A percentile compares a stretch with the other conserved stretches of the same genome.
phyloP scores from a whole-genome alignment of 2,329 filamentous ascomycete species.

The Teratosphaeria pseudoeucalypti region DNA sequence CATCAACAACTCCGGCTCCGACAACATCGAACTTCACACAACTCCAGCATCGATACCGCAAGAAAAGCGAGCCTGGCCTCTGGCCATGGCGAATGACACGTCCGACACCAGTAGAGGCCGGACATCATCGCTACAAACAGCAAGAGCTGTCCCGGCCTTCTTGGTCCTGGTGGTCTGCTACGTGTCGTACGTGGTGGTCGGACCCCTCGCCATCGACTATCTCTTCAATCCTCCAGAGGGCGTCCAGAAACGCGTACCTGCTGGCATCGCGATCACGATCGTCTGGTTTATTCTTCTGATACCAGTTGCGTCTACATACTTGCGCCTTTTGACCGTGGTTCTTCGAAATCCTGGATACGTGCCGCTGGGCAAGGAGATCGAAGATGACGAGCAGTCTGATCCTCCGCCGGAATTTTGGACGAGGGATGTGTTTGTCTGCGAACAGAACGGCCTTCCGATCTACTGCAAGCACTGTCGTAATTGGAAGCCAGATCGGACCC shows the following conservation, averaged over 20 bases:
- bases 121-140: conserved; percentile 12
- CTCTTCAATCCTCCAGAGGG: conserved; percentile 44
- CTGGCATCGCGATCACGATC: conserved; percentile 59
- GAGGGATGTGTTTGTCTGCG: conserved; percentile 74
- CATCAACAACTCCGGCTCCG: background rate
- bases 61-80: background rate
- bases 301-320: conserved; percentile 56
- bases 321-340: conserved; percentile 60
- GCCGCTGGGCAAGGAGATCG: conserved; percentile 43
- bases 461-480: conserved; percentile 79
- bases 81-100: background rate
- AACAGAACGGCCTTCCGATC: conserved; percentile 68
- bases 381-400: conserved; percentile 8
- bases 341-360: conserved; percentile 63
- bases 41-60: background rate
- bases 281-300: conserved; percentile 64
- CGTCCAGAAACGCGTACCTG: conserved; percentile 36
- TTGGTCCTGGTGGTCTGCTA: conserved; percentile 21
- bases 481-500: conserved; percentile 79
- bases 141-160: conserved; percentile 19
- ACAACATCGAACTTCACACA: background rate
- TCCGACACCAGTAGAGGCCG: background rate
- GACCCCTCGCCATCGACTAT: conserved; percentile 52
- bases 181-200: conserved; percentile 21
- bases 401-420: conserved; percentile 63